Conservation (phyloP, 768 basidiomycete species). For the Trametes cubensis region DNA sequence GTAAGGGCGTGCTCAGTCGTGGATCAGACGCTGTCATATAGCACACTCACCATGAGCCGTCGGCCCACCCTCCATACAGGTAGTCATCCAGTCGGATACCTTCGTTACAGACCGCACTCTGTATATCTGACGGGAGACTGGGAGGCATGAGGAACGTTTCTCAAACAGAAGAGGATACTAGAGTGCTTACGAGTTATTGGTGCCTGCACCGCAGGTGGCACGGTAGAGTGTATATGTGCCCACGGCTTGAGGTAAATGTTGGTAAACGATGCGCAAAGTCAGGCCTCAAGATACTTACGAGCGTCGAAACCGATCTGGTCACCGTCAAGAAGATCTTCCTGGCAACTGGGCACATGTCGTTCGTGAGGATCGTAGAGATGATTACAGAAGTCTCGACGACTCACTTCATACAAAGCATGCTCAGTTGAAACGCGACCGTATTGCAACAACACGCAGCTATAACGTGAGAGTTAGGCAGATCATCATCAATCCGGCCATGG, state of each 20-base stretch:
- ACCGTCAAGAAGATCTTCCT: conserved; percentile 2
- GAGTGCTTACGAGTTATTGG: conserved; percentile 16
- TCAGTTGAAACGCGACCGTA: conserved; percentile 18
- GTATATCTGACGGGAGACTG: conserved; percentile 21
- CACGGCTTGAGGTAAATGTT: background rate
- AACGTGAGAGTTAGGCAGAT: too few relatives aligned
- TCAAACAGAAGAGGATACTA: background rate
- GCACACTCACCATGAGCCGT: conserved; percentile 13
- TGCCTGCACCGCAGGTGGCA: conserved; percentile 18
- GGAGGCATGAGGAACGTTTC: too few relatives aligned
- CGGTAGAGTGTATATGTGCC: conserved; percentile 12
- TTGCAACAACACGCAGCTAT: conserved; percentile 21
- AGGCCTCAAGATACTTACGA: background rate
- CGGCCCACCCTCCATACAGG: conserved; percentile 18
- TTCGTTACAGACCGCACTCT: conserved; percentile 20
- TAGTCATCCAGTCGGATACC: conserved; percentile 23
- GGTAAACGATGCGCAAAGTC: too few relatives aligned
- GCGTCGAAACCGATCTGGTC: conserved; percentile 13
- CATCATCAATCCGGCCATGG: background rate
- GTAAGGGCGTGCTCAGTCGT: background rate
- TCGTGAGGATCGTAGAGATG: background rate
- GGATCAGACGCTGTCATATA: background rate
- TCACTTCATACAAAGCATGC: conserved; percentile 23
- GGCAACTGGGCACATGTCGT: background rate
- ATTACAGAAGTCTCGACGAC: background rate